Conservation (phyloP, 2,329 filamentous ascomycete species). For the Metarhizium brunneum region DNA sequence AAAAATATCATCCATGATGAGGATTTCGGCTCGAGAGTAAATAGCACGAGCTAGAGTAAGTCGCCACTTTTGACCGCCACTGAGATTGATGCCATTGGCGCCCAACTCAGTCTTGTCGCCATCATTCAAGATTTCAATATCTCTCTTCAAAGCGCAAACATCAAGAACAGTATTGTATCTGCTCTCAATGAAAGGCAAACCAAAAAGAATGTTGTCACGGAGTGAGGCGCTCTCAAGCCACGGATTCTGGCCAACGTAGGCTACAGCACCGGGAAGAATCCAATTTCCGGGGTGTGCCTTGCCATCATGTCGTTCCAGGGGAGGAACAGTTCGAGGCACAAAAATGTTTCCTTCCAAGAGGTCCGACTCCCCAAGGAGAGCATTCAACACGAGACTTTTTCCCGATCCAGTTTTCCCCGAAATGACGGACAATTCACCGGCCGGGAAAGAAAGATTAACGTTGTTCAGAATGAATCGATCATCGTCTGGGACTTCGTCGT, state of each 20-base stretch:
- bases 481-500: slow-evolving; percentile 45
- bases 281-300: slow-evolving; percentile 56
- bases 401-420: slow-evolving; percentile 71
- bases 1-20: slow-evolving; percentile 78
- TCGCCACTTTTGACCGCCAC: slow-evolving; percentile 76
- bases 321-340: slow-evolving; percentile 38
- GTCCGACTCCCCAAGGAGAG: slow-evolving; percentile 68
- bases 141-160: slow-evolving; percentile 66
- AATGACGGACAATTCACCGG: slow-evolving; percentile 61
- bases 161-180: slow-evolving; percentile 63
- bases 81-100: slow-evolving; percentile 75
- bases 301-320: slow-evolving; percentile 48
- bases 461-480: slow-evolving; percentile 57
- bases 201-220: slow-evolving; percentile 70
- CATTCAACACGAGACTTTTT: slow-evolving; percentile 65
- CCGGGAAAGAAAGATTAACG: slow-evolving; percentile 57
- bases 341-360: slow-evolving; percentile 53
- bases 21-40: slow-evolving; percentile 67
- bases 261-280: slow-evolving; percentile 60
- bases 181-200: slow-evolving; percentile 57
- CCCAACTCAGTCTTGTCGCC: slow-evolving; percentile 76
- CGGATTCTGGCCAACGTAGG: slow-evolving; percentile 70
- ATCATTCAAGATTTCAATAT: slow-evolving; percentile 66
- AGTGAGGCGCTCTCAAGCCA: slow-evolving; percentile 82
- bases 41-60: slow-evolving; percentile 71